Percentiles rank a stretch among this genome's conserved stretches.
These are phyloP conservation scores for Ophiorrhiza pumila DNA, from an alignment of 257 asterid species.

Conservation along the genomic window DNA sequence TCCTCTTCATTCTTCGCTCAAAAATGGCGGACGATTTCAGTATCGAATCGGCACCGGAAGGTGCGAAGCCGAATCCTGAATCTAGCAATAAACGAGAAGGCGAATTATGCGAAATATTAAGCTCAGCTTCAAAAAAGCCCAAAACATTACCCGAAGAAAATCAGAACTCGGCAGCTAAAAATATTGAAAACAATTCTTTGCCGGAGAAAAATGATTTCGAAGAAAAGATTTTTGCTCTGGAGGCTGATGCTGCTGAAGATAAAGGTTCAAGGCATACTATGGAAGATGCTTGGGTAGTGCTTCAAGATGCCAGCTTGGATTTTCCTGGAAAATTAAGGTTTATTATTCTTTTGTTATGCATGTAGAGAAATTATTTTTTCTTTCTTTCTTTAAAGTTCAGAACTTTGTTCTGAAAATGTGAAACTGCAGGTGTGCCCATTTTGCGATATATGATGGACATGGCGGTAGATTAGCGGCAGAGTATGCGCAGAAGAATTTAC, in stretches of 20 bases:
- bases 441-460: conserved; percentile 86
- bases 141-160: neutral
- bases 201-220: conserved; percentile 14
- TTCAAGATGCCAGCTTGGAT: conserved; percentile 51
- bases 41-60: neutral
- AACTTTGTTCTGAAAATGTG: neutral
- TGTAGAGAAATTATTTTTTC: neutral
- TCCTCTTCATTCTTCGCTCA: too few relatives aligned
- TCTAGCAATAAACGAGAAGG: conserved; percentile 12
- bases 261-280: conserved; percentile 72
- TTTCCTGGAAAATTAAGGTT: conserved; percentile 60
- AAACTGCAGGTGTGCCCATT: conserved; percentile 65
- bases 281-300: conserved; percentile 85
- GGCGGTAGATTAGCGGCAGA: conserved; percentile 88
- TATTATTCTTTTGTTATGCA: neutral
- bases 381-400: neutral
- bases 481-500: conserved; percentile 81
- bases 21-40: conserved; percentile 10
- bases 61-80: neutral
- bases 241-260: conserved; percentile 89
- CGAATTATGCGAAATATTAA: neutral
- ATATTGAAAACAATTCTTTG: conserved; percentile 10
- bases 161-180: conserved; percentile 3
- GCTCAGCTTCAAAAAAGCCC: conserved; percentile 15
- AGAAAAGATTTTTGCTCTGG: conserved; percentile 28